Conservation (phyloP, 176 grass and related monocot genomes). For the Pontederia paniculata region DNA sequence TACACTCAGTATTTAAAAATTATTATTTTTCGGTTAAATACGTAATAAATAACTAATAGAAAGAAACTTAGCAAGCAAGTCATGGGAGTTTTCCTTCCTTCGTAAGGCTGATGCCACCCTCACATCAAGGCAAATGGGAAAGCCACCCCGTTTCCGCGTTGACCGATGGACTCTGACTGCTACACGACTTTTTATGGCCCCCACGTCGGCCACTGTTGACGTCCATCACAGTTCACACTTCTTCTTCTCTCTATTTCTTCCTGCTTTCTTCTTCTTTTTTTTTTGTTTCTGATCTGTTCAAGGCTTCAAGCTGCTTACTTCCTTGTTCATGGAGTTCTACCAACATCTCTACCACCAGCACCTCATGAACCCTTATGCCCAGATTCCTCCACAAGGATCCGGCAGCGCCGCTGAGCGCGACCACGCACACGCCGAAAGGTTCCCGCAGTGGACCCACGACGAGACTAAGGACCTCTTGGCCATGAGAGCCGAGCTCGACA, state of each 20-base stretch:
- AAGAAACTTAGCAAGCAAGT: too few species aligned
- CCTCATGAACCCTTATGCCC: not conserved
- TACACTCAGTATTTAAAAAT: too few species aligned
- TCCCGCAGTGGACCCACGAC: conserved; percentile 9
- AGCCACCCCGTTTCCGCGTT: not conserved
- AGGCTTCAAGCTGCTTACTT: not conserved
- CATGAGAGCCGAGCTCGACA: conserved; percentile 4
- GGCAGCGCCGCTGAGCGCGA: too few species aligned
- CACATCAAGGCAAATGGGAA: not conserved
- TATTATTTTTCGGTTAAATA: too few species aligned
- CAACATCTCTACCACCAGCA: not conserved
- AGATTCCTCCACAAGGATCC: not conserved
- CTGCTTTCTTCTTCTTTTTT: not conserved
- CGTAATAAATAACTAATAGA: too few species aligned
- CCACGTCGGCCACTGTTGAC: not conserved
- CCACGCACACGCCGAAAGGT: not conserved
- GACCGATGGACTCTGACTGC: not conserved
- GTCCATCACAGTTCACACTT: not conserved
- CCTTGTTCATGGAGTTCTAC: not conserved
- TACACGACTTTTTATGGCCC: not conserved
- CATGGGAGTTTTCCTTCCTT: too few species aligned
- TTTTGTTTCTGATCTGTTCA: not conserved
- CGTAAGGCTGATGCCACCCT: too few species aligned
- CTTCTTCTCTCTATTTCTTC: not conserved
- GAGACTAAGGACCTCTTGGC: not conserved